Base-by-base conservation (phyloP, 202 grass and related monocot species). In the Schoenoplectus tabernaemontani region DNA sequence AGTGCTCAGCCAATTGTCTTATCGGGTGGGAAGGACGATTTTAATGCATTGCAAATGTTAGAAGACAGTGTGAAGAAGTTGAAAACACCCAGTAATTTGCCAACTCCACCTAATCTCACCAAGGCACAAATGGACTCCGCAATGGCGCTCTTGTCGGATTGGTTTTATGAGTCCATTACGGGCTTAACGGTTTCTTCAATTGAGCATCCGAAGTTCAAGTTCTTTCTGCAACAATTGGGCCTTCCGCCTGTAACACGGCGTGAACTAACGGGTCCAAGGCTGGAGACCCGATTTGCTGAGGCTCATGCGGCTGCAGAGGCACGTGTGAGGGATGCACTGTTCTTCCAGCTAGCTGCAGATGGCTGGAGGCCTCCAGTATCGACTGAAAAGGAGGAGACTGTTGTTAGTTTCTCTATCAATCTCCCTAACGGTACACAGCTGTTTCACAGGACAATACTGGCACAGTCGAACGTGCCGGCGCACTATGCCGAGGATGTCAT, bases 11-110 rank as follows among this genome's bases (percentile, higher is more conserved):
- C 63, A 23, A 66, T 84, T 23, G 82, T 84, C 4, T 65, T 85
- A 23, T 88, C 86, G 28, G 82, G 86, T 12, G 82, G 86, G 33
- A 88, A 84, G 66, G 86, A 88, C n/a, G 86, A 88, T 81, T 76
- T 88, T 28, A 82, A 77, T 38, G 60, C 86, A 38, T 39, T 88
- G 59, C 68, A 76, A 57, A 85, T 88, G 86, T 59, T 88, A 36
- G 86, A 88, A 76, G 82, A 82, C 59, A 85, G 86, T 39, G 86
- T 88, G n/a, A 88, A 84, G 73, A 88, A 68, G 68, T 66, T 88
- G n/a, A 88, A 85, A 67, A 88, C 82, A 41, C 86, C 86, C 36
- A 82, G 80, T 54, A 59, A 79, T 23, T 61, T 81, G 44, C 82
- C 86, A 0, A 43, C 61, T 0, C 82, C 60, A 8, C 78, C 78